Base-by-base conservation (phyloP, 805 yeast genomes). In the Saccharomyces mikatae region DNA sequence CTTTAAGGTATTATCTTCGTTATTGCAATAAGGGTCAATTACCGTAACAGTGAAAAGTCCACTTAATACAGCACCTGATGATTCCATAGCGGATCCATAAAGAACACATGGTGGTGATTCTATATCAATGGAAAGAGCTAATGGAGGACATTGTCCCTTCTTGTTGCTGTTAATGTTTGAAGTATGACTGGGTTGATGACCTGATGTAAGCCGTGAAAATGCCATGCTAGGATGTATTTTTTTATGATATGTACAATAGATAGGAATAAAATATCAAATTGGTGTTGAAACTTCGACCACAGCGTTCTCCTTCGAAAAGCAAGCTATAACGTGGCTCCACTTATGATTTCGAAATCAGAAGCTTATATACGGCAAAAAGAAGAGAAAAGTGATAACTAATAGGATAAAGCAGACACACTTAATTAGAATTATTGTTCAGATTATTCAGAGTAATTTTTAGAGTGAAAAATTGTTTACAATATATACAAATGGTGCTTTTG, bases 71-170 rank as follows among this genome's bases (percentile, higher is more conserved):
- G 96, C 86, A 0, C 99, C 99, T 0, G 95, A 78, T 1, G 94
- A 83, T 56, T 88, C 94, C 8, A 71, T 69, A 2, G 91, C 86
- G 0, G 78, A 71, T 0, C 99, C 99, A 65, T 87, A 92, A 53
- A 94, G 72, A 48, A 89, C 81, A 41, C 91, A 77, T 0, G 99
- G 99, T 1, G 98, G 98, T 1, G 95, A 85, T 66, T 94, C 99
- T 24, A 94, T 74, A 41, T 77, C 76, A 32, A 91, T 77, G 0
- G 82, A 66, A 11, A 88, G 69, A 32, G 78, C 74, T 32, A 79
- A 68, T 1, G 80, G 79, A 41, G 68, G 71, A 4, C 56, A 56
- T 5, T 21, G 30, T n/a, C 44, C 44, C 8, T 36, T 36, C 24
- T 17, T 31, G 36, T 14, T 31, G 36, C 36, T 31, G 14, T 14